phyloP scores from a whole-genome alignment of 2,329 filamentous ascomycete genomes.

The Ascocoryne sarcoides region DNA sequence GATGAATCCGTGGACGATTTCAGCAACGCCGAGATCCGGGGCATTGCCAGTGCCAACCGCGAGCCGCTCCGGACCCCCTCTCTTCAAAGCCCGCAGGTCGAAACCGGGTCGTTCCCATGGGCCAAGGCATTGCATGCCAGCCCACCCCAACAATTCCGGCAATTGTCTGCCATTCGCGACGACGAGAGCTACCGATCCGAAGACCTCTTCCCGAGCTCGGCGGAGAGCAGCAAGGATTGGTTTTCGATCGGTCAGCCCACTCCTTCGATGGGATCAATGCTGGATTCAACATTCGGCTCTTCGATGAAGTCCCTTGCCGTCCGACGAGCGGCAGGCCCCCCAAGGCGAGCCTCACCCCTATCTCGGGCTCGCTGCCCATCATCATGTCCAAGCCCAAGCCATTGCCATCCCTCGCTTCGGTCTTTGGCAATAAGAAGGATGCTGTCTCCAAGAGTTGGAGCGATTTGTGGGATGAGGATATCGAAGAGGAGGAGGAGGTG shows the following conservation, averaged over 20 bases:
- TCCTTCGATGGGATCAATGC: constrained; percentile 72
- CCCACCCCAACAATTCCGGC: constrained; percentile 61
- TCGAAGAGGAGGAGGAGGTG: constrained; percentile 65
- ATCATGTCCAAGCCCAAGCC: constrained; percentile 68
- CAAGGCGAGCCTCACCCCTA: constrained; percentile 46
- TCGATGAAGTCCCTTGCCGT: constrained; percentile 71
- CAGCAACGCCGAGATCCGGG: constrained; percentile 70
- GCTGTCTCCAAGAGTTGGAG: constrained; percentile 97
- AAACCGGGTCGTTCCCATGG: constrained; percentile 86
- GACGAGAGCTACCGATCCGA: constrained; percentile 66
- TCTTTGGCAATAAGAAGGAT: constrained; percentile 71
- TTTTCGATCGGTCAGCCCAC: constrained; percentile 68
- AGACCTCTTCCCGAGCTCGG: constrained; percentile 76
- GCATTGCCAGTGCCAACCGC: constrained; percentile 77
- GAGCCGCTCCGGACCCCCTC: constrained; percentile 94
- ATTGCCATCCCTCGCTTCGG: constrained; percentile 51
- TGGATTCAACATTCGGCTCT: constrained; percentile 72
- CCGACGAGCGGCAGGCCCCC: constrained; percentile 38
- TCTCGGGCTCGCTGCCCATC: constrained; percentile 67
- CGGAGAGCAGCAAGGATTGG: constrained; percentile 63
- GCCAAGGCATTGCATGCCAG: constrained; percentile 78
- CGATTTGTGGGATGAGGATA: constrained; percentile 92
- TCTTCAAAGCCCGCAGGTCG: constrained; percentile 76
- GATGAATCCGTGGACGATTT: constrained; percentile 92
- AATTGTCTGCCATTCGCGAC: constrained; percentile 78